A percentile compares a stretch with the other conserved stretches of the same genome.
Evolutionary conservation across 805 yeast genomes (phyloP).

Genomic region (Priceomyces castillae): DNA sequence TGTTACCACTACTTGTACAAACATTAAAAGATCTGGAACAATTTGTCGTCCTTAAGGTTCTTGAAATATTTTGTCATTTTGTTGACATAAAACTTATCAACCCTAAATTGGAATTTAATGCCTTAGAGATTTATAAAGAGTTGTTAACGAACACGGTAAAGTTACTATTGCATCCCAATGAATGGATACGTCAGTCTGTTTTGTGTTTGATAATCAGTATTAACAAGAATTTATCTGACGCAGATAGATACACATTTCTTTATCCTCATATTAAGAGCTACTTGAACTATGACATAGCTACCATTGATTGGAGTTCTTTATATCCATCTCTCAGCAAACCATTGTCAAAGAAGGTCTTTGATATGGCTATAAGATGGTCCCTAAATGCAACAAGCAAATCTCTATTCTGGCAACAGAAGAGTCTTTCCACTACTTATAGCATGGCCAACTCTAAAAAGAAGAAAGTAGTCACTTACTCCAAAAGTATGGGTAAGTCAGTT

Average conservation of each 20-base stretch:
- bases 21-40: constrained; percentile 84
- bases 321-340: constrained; percentile 69
- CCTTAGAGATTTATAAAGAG: constrained; percentile 37
- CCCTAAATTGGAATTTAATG: constrained; percentile 36
- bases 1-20: constrained; percentile 80
- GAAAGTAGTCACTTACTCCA: constrained; percentile 26
- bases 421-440: constrained; percentile 15
- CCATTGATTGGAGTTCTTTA: constrained; percentile 62
- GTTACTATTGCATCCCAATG: constrained; percentile 80
- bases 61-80: constrained; percentile 41
- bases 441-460: constrained; percentile 14
- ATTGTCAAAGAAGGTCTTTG: constrained; percentile 61
- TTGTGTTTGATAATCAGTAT: constrained; percentile 60
- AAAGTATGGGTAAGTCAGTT: constrained; percentile 36
- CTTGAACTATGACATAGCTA: constrained; percentile 72
- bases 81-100: constrained; percentile 32
- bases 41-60: constrained; percentile 67
- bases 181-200: constrained; percentile 73
- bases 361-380: constrained; percentile 69
- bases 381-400: constrained; percentile 56
- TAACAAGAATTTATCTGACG: constrained; percentile 59
- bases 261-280: constrained; percentile 78
- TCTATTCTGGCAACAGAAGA: constrained; percentile 70
- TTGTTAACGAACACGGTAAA: constrained; percentile 39
- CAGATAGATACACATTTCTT: constrained; percentile 80